Evolutionary conservation across 768 basidiomycete species (phyloP), one percentile per base, ranked within the genome.

Genomic region (Chalciporus chontae): DNA sequence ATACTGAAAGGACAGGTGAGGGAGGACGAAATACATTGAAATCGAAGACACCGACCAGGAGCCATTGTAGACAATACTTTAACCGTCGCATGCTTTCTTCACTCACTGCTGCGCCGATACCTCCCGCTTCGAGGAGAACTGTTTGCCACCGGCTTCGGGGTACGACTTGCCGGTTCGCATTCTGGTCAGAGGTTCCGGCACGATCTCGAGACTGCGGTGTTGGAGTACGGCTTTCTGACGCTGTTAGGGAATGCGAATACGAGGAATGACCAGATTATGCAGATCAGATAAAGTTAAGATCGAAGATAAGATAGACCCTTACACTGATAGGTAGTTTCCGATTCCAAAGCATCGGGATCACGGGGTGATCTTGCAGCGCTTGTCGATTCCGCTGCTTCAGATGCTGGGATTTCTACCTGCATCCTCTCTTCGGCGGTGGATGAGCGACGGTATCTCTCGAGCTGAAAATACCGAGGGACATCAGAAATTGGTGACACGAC

Each of bases 21-120:
- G 45, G 41, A 43, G 45, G 29, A 13, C 29, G 24, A 55, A 24
- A 23, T 31, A 24, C 0, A 24, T 15, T 7, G 47, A 38, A 8
- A 17, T 36, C 7, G 38, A 42, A 8, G 43, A 18, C 5, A 73
- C 80, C 19, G 23, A 90, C 90, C 74, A 89, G 85, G 15, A 95
- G 73, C 90, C 91, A 94, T 50, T 90, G 81, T 24, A 95, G 64
- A 68, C 89, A 92, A 62, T 94, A 94, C 63, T 84, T 83, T 36
- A 95, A 68, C 46, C 87, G 75, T 48, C 88, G 75, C 87, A 95
- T 88, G 60, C 85, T 92, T 67, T 94, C 93, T 54, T 94, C 91
- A 65, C 90, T 92, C 27, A 94, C 74, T 8, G 93, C 92, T 0
- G 89, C 90, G 50, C 90, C 80, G 29, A 95, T 74, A 0, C 92